Percentiles rank a stretch among this genome's conserved stretches.
Conservation (phyloP, 352 stramenopile genomes). For the Pythium guiyangense region DNA sequence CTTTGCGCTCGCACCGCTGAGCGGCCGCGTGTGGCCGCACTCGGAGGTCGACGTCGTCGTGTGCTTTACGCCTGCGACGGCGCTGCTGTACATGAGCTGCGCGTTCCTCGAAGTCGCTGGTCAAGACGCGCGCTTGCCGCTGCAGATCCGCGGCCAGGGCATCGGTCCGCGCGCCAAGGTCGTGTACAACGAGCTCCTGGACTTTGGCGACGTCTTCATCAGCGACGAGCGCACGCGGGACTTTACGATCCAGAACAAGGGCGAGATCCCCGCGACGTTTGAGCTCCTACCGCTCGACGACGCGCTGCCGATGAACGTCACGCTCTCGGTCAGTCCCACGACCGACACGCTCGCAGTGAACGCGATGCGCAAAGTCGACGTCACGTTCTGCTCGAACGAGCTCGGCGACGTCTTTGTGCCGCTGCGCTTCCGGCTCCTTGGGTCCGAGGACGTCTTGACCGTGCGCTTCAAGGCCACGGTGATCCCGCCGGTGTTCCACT, state of each 20-base stretch:
- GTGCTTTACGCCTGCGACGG: slow-evolving; percentile 83
- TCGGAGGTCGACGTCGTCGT: slow-evolving; percentile 90
- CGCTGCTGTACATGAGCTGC: slow-evolving; percentile 72
- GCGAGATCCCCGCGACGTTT: slow-evolving; percentile 90
- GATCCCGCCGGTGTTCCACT: slow-evolving; percentile 92
- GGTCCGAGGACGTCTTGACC: slow-evolving; percentile 78
- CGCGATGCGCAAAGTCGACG: slow-evolving; percentile 75
- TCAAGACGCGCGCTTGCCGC: slow-evolving; percentile 81
- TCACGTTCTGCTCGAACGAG: slow-evolving; percentile 84
- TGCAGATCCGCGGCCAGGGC: slow-evolving; percentile 86
- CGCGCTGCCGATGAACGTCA: slow-evolving; percentile 22
- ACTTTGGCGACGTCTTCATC: slow-evolving; percentile 95
- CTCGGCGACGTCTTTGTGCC: slow-evolving; percentile 86
- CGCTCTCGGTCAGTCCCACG: slow-evolving; percentile 38
- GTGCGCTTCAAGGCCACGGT: slow-evolving; percentile 88
- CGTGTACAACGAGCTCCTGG: slow-evolving; percentile 91
- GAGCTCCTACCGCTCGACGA: slow-evolving; percentile 40
- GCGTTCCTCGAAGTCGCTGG: slow-evolving; percentile 90
- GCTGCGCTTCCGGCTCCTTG: slow-evolving; percentile 83
- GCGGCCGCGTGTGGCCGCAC: slow-evolving; percentile 90
- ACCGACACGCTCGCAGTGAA: slow-evolving; percentile 64
- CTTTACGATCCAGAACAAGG: slow-evolving; percentile 92
- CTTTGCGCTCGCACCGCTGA: slow-evolving; percentile 87
- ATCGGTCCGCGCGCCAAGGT: slow-evolving; percentile 92
- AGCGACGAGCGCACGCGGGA: slow-evolving; percentile 84